Evolutionary conservation across 257 asterid species (phyloP).

Genomic region (Solanum gandarillasii): DNA sequence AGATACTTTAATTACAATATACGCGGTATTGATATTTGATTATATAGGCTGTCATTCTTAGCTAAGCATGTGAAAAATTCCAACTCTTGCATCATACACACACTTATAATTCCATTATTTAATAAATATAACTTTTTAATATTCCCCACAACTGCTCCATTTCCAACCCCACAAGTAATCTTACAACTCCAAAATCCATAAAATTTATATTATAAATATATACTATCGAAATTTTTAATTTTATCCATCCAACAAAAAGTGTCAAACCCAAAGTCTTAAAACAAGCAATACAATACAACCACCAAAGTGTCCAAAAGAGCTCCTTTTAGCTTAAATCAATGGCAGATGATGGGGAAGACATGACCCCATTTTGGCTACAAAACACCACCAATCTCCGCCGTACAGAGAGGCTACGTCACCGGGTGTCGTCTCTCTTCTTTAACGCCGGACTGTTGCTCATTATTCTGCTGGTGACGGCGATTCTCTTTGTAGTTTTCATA

Average conservation of each 20-base stretch:
- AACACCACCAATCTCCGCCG: conserved; percentile 46
- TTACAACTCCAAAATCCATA: neutral
- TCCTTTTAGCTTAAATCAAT: conserved; percentile 6
- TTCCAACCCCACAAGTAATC: conserved; percentile 7
- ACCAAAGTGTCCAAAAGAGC: neutral
- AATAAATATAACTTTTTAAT: neutral
- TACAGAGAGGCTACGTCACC: conserved; percentile 38
- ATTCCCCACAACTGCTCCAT: conserved; percentile 34
- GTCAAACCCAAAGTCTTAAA: neutral
- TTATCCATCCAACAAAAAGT: neutral
- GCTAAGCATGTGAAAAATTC: neutral
- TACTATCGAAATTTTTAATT: neutral
- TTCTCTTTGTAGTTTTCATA: conserved; percentile 38
- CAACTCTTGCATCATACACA: neutral
- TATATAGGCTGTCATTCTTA: neutral
- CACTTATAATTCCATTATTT: neutral
- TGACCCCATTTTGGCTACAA: conserved; percentile 74
- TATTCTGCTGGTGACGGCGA: conserved; percentile 47
- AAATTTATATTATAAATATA: neutral
- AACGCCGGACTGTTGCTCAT: conserved; percentile 58
- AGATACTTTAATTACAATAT: neutral
- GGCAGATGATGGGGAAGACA: conserved; percentile 49
- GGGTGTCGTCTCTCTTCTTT: conserved; percentile 36
- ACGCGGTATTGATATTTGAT: neutral
- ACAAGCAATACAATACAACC: neutral